phyloP scores from a whole-genome alignment of 2,329 filamentous ascomycete species.

The Metarhizium rileyi region DNA sequence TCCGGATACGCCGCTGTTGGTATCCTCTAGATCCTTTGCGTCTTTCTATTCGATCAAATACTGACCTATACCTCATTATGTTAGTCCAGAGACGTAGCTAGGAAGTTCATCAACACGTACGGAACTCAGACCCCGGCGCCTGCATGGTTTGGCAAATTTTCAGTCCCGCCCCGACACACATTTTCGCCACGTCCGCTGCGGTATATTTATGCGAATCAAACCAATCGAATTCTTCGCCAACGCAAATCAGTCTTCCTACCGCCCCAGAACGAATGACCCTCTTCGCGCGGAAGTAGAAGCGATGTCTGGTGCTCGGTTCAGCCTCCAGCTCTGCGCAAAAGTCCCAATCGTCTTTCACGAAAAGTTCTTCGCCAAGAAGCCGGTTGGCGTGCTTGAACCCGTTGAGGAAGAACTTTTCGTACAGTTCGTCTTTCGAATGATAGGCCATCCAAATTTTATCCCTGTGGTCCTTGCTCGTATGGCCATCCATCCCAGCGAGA shows the following conservation, averaged over 20 bases:
- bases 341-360: slow-evolving; percentile 28
- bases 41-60: slow-evolving; percentile 26
- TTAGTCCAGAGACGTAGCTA: slow-evolving; percentile 11
- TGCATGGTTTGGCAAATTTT: slow-evolving; percentile 26
- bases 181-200: slow-evolving; percentile 25
- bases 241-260: slow-evolving; percentile 16
- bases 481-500: slow-evolving; percentile 32
- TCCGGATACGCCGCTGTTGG: slow-evolving; percentile 28
- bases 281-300: slow-evolving; percentile 29
- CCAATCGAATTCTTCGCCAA: slow-evolving; percentile 30
- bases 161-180: slow-evolving; percentile 30
- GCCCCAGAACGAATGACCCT: slow-evolving; percentile 19
- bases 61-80: slow-evolving; percentile 19
- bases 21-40: slow-evolving; percentile 23
- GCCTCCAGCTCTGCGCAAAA: slow-evolving; percentile 26
- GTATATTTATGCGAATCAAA: slow-evolving; percentile 34
- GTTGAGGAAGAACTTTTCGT: slow-evolving; percentile 27
- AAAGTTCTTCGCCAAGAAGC: slow-evolving; percentile 23
- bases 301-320: slow-evolving; percentile 27
- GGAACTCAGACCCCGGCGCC: slow-evolving; percentile 28
- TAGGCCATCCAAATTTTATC: slow-evolving; percentile 31
- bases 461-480: slow-evolving; percentile 21
- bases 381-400: slow-evolving; percentile 29
- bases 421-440: slow-evolving; percentile 27
- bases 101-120: slow-evolving; percentile 17